These are phyloP conservation scores for Hypsizygus marmoreus DNA, from an alignment of 768 basidiomycete genomes.

Conservation along the genomic window DNA sequence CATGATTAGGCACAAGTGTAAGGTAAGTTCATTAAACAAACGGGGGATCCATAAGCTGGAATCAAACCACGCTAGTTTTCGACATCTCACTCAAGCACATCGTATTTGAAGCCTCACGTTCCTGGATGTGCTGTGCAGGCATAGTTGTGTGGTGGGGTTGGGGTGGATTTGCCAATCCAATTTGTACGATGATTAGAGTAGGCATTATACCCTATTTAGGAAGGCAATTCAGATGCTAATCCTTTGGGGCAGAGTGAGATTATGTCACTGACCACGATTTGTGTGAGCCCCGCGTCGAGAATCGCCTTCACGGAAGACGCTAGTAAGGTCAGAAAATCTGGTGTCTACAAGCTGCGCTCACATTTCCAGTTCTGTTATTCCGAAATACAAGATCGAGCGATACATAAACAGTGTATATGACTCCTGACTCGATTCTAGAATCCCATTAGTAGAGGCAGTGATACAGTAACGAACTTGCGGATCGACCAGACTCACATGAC, in stretches of 20 bases:
- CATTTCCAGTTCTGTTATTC: slow-evolving; percentile 22
- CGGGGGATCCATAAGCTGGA: too few relatives aligned
- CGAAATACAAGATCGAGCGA: slow-evolving; percentile 29
- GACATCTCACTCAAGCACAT: too few relatives aligned
- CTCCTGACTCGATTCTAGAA: slow-evolving; percentile 40
- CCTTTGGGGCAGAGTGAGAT: neutral
- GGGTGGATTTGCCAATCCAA: too few relatives aligned
- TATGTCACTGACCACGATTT: slow-evolving; percentile 17
- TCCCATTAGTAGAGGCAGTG: neutral
- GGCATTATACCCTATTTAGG: slow-evolving; percentile 19
- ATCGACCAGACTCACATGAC: slow-evolving; percentile 31
- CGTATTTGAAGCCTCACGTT: too few relatives aligned
- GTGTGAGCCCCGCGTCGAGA: slow-evolving; percentile 18
- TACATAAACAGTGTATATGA: slow-evolving; percentile 38
- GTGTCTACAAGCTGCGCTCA: slow-evolving; percentile 24
- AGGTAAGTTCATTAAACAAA: too few relatives aligned
- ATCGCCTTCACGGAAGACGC: slow-evolving; percentile 9
- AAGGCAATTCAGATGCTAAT: neutral
- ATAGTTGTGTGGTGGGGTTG: too few relatives aligned
- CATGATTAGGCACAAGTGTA: too few relatives aligned
- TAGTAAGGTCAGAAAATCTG: neutral
- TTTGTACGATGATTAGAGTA: slow-evolving; percentile 19
- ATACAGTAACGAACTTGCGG: neutral
- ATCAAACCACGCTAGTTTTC: too few relatives aligned
- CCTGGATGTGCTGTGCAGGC: too few relatives aligned